Evolutionary conservation across 352 stramenopile genomes (phyloP), one percentile per base, ranked within the genome.

Genomic region (Phytophthora cactorum): DNA sequence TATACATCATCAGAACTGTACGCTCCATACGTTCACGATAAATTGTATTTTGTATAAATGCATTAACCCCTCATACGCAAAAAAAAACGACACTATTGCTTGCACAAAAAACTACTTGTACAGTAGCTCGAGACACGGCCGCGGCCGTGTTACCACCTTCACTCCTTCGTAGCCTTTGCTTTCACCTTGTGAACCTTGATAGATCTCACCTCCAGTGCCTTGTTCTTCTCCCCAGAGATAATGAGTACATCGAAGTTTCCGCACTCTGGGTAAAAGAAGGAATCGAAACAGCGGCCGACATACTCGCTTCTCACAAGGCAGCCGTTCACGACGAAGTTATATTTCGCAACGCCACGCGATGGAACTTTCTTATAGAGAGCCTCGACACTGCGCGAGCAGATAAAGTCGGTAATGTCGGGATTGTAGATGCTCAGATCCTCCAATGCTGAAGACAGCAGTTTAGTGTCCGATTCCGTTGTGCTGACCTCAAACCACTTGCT

Each of bases 151-250:
- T 22, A 22, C 22, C 31, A 38, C 28, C 14, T n/a, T 54, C 15
- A 54, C 22, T 54, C 32, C 15, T 54, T 54, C 2, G 47, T 41
- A 7, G 29, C 14, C n/a, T 41, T 36, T 29, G 47, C 36, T 28
- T 54, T 41, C 47, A 54, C 28, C 36, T 54, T 43, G 47, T 54
- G 47, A 28, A 56, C 12, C 10, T 56, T 45, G 50, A 56, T 46
- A 9, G 31, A 56, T 8, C n/a, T 56, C 50, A 56, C 50, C 11
- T 56, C 17, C 50, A 56, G 32, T n/a, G 32, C 7, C n/a, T 56
- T n/a, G 1, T 27, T 56, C 31, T 45, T 56, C 9, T 31, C 31
- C 11, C 25, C n/a, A 14, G 31, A 44, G 17, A n/a, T 45, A 32
- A 56, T 45, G 31, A 45, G 10, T 7, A 56, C 32, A n/a, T 56